phyloP scores from a whole-genome alignment of 495 filamentous ascomycete genomes.

The Penicillium mononematosum region DNA sequence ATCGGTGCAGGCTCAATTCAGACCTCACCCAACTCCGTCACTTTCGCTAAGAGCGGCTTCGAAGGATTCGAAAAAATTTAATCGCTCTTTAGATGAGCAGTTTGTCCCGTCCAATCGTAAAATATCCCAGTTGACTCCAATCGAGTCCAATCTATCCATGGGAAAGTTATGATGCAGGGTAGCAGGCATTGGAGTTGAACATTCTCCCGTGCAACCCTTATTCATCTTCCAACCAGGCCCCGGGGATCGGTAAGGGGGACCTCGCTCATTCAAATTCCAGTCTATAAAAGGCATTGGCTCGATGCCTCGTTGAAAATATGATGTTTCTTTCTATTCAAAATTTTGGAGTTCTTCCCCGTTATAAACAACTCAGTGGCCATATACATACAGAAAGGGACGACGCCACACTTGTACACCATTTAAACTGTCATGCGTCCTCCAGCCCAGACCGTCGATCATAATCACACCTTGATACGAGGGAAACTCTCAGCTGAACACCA shows the following conservation, averaged over 20 bases:
- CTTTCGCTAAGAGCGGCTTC: background rate
- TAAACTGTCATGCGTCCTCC: slow-evolving; percentile 15
- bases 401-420: slow-evolving; percentile 9
- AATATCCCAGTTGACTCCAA: background rate
- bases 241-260: background rate
- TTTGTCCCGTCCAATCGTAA: slow-evolving; percentile 26
- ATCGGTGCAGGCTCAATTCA: slow-evolving; percentile 6
- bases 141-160: background rate
- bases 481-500: slow-evolving; percentile 9
- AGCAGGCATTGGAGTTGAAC: background rate
- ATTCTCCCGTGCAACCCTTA: background rate
- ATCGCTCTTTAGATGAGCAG: slow-evolving; percentile 14
- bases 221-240: background rate
- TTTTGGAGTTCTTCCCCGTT: background rate
- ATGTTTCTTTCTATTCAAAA: background rate
- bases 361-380: background rate
- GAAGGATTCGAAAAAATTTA: background rate
- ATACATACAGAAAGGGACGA: background rate
- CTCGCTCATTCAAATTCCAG: background rate
- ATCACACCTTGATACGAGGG: slow-evolving; percentile 15
- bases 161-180: slow-evolving; percentile 1
- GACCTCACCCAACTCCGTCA: slow-evolving; percentile 2
- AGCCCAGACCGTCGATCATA: slow-evolving; percentile 10
- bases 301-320: background rate
- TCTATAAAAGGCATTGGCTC: background rate